Percentiles rank a stretch among this genome's conserved stretches.
Conservation (phyloP, 345 rosid species). For the Gossypium mustelinum region DNA sequence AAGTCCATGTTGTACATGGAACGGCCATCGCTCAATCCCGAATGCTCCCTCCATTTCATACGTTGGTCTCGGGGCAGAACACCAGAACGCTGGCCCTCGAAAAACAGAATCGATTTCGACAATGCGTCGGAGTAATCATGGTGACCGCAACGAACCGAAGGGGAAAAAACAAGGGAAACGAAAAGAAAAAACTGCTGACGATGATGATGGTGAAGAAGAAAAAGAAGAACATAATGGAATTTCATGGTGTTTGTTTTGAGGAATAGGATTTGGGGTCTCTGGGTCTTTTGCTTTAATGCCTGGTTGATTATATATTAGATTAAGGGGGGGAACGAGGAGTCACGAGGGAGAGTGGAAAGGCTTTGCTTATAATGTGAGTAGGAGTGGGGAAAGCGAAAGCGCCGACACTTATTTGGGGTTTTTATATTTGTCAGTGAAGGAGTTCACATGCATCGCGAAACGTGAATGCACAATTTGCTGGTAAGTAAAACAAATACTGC, state of each 20-base stretch:
- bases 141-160: slow-evolving; percentile 22
- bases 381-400: not conserved
- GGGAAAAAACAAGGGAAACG: not conserved
- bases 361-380: not conserved
- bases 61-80: slow-evolving; percentile 69
- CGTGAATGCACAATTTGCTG: slow-evolving; percentile 3
- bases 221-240: not conserved
- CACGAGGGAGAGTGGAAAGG: slow-evolving; percentile 2
- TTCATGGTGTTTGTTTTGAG: slow-evolving; percentile 17
- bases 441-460: slow-evolving; percentile 11
- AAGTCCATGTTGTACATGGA: slow-evolving; percentile 60
- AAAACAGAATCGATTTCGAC: slow-evolving; percentile 86
- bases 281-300: not conserved
- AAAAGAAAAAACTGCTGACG: not conserved
- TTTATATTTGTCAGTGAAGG: not conserved
- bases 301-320: not conserved
- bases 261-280: not conserved
- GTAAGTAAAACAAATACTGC: not conserved
- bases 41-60: slow-evolving; percentile 59
- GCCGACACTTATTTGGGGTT: slow-evolving; percentile 8
- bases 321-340: not conserved
- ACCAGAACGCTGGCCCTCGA: slow-evolving; percentile 96
- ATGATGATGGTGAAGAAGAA: not conserved
- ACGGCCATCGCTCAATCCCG: slow-evolving; percentile 69
- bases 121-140: slow-evolving; percentile 79